A percentile compares a stretch with the other conserved stretches of the same genome.
Conservation (phyloP, 2,329 filamentous ascomycete genomes). For the Neonectria sp. region DNA sequence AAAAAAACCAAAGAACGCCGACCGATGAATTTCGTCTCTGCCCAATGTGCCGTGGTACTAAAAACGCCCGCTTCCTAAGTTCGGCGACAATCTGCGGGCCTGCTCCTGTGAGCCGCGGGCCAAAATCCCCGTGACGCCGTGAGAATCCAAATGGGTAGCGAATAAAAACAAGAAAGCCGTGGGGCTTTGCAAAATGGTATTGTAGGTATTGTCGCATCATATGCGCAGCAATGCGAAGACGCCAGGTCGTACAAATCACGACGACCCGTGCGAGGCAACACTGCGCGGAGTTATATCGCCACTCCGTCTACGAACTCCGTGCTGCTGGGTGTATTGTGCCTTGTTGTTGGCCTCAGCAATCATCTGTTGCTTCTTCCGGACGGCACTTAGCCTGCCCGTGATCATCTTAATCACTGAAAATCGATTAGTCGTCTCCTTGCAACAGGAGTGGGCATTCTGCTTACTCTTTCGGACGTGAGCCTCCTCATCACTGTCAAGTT, state of each 20-base stretch:
- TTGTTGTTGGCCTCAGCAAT: constrained; percentile 71
- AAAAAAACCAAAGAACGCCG: constrained; percentile 43
- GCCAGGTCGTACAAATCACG: constrained; percentile 37
- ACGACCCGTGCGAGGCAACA: constrained; percentile 63
- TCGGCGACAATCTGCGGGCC: constrained; percentile 44
- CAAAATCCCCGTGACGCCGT: constrained; percentile 40
- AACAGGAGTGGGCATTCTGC: constrained; percentile 44
- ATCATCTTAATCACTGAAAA: constrained; percentile 74
- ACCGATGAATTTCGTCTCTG: constrained; percentile 42
- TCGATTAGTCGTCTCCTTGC: constrained; percentile 42
- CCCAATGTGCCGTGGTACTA: constrained; percentile 33
- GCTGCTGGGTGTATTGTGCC: constrained; percentile 61
- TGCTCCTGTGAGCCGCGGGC: constrained; percentile 46
- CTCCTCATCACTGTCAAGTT: constrained; percentile 78
- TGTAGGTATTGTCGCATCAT: constrained; percentile 38
- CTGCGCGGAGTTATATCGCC: constrained; percentile 71
- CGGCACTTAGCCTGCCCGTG: constrained; percentile 66
- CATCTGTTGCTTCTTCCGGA: constrained; percentile 73
- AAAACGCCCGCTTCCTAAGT: constrained; percentile 48
- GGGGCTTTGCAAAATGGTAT: constrained; percentile 41
- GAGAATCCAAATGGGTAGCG: constrained; percentile 39
- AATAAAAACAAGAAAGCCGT: constrained; percentile 43
- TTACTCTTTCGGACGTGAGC: constrained; percentile 81
- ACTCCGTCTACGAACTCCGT: constrained; percentile 64
- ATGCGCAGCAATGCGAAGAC: constrained; percentile 26